phyloP scores from a whole-genome alignment of 768 basidiomycete species.

The Podaxis sp. region DNA sequence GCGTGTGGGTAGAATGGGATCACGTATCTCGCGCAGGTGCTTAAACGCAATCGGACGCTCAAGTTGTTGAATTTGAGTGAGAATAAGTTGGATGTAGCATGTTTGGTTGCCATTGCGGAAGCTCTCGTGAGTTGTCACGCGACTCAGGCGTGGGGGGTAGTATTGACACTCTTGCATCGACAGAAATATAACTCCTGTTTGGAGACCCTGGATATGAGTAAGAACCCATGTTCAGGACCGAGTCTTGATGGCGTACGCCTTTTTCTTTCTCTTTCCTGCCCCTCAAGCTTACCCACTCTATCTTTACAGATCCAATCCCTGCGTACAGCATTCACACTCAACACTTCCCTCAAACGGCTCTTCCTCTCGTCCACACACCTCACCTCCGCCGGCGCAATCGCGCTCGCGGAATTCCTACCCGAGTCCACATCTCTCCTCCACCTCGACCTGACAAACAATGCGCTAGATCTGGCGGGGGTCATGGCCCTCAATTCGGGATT shows the following conservation, averaged over 20 bases:
- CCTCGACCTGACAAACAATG: conserved; percentile 85
- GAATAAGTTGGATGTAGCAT: conserved; percentile 85
- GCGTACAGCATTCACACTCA: conserved; percentile 90
- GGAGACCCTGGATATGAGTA: conserved; percentile 91
- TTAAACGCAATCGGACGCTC: conserved; percentile 93
- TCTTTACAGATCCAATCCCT: conserved; percentile 70
- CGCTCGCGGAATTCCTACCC: conserved; percentile 93
- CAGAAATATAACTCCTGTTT: conserved; percentile 58
- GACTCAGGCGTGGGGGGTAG: background rate
- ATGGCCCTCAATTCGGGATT: conserved; percentile 89
- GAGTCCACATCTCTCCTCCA: conserved; percentile 86
- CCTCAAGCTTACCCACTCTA: background rate
- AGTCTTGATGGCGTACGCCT: conserved; percentile 81
- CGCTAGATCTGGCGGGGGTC: conserved; percentile 84
- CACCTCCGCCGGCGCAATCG: conserved; percentile 84
- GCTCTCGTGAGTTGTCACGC: conserved; percentile 61
- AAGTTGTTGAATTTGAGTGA: conserved; percentile 94
- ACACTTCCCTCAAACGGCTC: conserved; percentile 86
- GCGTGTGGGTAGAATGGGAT: conserved; percentile 61
- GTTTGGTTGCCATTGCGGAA: conserved; percentile 81
- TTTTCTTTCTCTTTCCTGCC: background rate
- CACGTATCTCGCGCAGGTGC: conserved; percentile 88
- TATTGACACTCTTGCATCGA: background rate
- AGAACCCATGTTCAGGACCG: conserved; percentile 92
- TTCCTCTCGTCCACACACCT: conserved; percentile 86